A percentile compares a stretch with the other conserved stretches of the same genome.
Evolutionary conservation across 352 stramenopile species (phyloP).

Genomic region (Phytophthora pinifolia): DNA sequence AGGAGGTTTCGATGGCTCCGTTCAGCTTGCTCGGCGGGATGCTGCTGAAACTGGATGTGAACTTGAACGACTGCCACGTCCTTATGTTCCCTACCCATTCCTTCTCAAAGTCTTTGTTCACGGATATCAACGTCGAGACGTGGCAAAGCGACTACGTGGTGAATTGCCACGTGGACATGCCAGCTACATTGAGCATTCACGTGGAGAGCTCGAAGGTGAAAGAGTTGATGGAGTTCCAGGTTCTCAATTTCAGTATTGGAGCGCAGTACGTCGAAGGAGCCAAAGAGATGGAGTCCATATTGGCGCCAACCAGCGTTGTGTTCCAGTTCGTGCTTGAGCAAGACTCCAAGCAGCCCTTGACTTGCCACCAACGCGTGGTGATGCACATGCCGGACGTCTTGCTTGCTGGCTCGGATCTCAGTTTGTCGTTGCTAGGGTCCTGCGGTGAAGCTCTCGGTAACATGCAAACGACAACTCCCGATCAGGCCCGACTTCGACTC

Average conservation of each 20-base stretch:
- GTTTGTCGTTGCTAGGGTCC: conserved; percentile 61
- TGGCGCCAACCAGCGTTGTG: conserved; percentile 47
- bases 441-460: conserved; percentile 46
- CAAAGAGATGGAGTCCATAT: conserved; percentile 41
- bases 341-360: conserved; percentile 34
- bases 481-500: conserved; percentile 59
- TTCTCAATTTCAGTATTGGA: conserved; percentile 47
- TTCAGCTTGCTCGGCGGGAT: conserved; percentile 63
- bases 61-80: conserved; percentile 59
- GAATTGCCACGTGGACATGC: conserved; percentile 56
- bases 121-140: conserved; percentile 50
- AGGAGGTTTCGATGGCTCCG: conserved; percentile 57
- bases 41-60: conserved; percentile 48
- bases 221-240: conserved; percentile 52
- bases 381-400: conserved; percentile 67
- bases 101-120: conserved; percentile 59
- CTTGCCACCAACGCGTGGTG: conserved; percentile 51
- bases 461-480: conserved; percentile 59
- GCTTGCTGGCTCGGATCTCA: conserved; percentile 68
- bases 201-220: conserved; percentile 48
- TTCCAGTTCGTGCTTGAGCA: conserved; percentile 56
- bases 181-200: conserved; percentile 42
- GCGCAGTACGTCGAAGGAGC: conserved; percentile 51
- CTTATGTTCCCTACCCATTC: conserved; percentile 44
- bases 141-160: conserved; percentile 46